Evolutionary conservation across 2,329 filamentous ascomycete species (phyloP), one percentile per base, ranked within the genome.

Genomic region (Calonectria hongkongensis): DNA sequence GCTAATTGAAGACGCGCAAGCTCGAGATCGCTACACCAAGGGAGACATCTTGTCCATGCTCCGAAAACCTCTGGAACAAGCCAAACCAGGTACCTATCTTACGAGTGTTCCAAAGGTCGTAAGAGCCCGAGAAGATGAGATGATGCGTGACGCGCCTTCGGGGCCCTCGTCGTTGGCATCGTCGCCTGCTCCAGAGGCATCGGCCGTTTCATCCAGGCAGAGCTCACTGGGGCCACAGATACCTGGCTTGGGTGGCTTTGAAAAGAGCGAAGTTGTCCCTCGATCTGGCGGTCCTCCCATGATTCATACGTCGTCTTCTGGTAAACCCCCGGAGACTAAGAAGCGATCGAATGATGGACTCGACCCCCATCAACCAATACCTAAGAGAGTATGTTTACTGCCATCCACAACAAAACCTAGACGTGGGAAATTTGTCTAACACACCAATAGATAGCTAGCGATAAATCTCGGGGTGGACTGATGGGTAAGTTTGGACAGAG

Each of bases 1-100:
- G 75, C 89, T 99, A 51, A 95, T 99, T 66, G 90, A 94, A 41
- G 94, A 99, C 84, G 94, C 97, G 7, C 92, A 92, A 79, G 83
- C 85, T 25, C 91, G 97, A 80, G 90, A 94, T 74, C 87, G 93
- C 12, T 98, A 97, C 82, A 98, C 94, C 0, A 89, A 91, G 50
- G 96, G 90, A 7, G 86, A 91, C 70, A 84, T 92, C 60, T 67
- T 91, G 65, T 81, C 83, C 21, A 83, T 89, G 82, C 86, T 92
- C 36, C 84, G 85, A 36, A 86, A 81, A 67, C 86, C 87, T 1
- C 83, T 87, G 1, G 81, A 83, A 66, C 83, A 81, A 74, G 80
- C 85, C 21, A 81, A 79, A 54, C 73, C 81, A 10, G 76, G 78
- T 8, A 74, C 73, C 25, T 79, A 80, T 30, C 13, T 74, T 73